phyloP scores from a whole-genome alignment of 2,329 filamentous ascomycete species.

The Colletotrichum spinosum region DNA sequence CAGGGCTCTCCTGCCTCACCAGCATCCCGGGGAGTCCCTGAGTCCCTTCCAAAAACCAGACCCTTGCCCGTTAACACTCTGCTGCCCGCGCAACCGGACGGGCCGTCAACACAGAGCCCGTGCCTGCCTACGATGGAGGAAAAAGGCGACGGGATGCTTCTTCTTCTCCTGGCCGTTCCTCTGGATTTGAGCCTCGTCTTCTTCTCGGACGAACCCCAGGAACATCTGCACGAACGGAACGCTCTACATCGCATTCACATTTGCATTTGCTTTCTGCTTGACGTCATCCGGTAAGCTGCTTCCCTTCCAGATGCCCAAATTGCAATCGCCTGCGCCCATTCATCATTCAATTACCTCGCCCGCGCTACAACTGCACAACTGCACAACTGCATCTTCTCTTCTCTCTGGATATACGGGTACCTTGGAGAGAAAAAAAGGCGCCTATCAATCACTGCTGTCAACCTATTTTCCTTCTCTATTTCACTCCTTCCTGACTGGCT shows the following conservation, averaged over 20 bases:
- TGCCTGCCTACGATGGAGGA: neutral
- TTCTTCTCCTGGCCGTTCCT: slow-evolving; percentile 6
- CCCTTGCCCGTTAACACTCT: slow-evolving; percentile 33
- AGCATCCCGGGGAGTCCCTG: slow-evolving; percentile 27
- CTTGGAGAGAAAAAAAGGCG: slow-evolving; percentile 21
- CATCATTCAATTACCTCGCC: slow-evolving; percentile 21
- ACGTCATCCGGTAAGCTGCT: slow-evolving; percentile 36
- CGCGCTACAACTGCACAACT: too few species aligned
- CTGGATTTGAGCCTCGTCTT: slow-evolving; percentile 7
- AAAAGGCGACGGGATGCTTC: slow-evolving; percentile 14
- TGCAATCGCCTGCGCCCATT: slow-evolving; percentile 13
- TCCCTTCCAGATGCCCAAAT: neutral
- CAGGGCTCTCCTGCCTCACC: too few species aligned
- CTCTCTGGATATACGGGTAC: neutral
- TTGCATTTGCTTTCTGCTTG: slow-evolving; percentile 25
- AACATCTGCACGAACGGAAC: too few species aligned
- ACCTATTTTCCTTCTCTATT: slow-evolving; percentile 2
- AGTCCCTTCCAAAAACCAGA: slow-evolving; percentile 31
- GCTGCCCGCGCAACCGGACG: slow-evolving; percentile 36
- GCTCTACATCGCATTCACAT: neutral
- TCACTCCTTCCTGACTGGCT: slow-evolving; percentile 14
- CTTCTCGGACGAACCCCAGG: neutral
- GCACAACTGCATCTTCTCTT: neutral
- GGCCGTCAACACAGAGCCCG: slow-evolving; percentile 29
- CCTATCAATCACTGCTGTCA: slow-evolving; percentile 13